Conservation (phyloP, 2,329 filamentous ascomycete genomes). For the Phaeoacremonium minimum region DNA sequence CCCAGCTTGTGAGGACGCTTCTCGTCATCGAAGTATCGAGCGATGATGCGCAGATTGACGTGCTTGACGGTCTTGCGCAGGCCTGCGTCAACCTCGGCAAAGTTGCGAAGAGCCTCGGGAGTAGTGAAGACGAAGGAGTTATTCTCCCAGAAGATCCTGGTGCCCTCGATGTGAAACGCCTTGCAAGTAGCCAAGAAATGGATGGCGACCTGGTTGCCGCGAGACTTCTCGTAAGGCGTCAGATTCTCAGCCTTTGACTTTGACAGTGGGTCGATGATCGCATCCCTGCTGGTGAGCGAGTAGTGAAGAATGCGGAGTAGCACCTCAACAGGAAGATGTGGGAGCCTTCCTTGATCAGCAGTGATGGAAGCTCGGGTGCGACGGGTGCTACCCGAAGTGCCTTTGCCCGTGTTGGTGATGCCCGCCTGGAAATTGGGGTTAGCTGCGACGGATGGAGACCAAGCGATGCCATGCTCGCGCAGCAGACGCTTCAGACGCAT, state of each 20-base stretch:
- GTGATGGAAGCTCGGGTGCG: slow-evolving; percentile 19
- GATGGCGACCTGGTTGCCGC: slow-evolving; percentile 46
- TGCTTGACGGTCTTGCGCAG: slow-evolving; percentile 39
- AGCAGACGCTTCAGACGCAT: slow-evolving; percentile 44
- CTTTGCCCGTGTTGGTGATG: slow-evolving; percentile 15
- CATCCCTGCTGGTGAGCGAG: slow-evolving; percentile 40
- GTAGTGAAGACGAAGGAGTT: slow-evolving; percentile 53
- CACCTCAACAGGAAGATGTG: slow-evolving; percentile 47
- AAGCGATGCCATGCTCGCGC: slow-evolving; percentile 46
- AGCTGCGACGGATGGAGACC: slow-evolving; percentile 33
- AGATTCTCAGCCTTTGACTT: slow-evolving; percentile 36
- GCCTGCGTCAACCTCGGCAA: slow-evolving; percentile 36
- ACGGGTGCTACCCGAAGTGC: slow-evolving; percentile 14
- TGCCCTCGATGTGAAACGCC: slow-evolving; percentile 44
- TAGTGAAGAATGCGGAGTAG: slow-evolving; percentile 47
- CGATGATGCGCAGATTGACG: slow-evolving; percentile 48
- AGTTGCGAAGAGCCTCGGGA: slow-evolving; percentile 42
- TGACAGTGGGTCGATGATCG: slow-evolving; percentile 52
- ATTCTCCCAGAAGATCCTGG: slow-evolving; percentile 42
- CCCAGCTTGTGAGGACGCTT: slow-evolving; percentile 34
- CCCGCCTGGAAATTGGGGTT: slow-evolving; percentile 25
- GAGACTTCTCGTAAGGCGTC: slow-evolving; percentile 34
- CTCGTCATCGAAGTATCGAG: slow-evolving; percentile 51
- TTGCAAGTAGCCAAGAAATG: slow-evolving; percentile 48
- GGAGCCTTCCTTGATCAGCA: slow-evolving; percentile 21